Evolutionary conservation across 345 rosid genomes (phyloP).

Genomic region (Euclidium syriacum): DNA sequence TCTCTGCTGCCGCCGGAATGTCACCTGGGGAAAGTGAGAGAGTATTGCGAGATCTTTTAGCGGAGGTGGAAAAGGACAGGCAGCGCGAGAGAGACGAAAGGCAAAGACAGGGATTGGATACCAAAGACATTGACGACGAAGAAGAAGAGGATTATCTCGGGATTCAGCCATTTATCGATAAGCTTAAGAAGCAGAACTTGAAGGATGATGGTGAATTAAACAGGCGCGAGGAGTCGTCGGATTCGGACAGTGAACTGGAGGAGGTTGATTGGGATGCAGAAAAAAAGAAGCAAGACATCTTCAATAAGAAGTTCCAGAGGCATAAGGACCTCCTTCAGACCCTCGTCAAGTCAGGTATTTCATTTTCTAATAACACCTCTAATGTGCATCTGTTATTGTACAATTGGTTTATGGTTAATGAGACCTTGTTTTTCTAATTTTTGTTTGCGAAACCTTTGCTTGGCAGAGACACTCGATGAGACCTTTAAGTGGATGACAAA

Average conservation of each 20-base stretch:
- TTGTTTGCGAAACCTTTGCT: not conserved
- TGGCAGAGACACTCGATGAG: slow-evolving; percentile 71
- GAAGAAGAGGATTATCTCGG: slow-evolving; percentile 85
- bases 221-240: slow-evolving; percentile 54
- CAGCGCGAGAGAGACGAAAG: slow-evolving; percentile 69
- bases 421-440: not conserved
- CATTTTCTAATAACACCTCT: not conserved
- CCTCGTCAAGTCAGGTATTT: slow-evolving; percentile 48
- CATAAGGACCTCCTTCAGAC: slow-evolving; percentile 61
- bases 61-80: slow-evolving; percentile 64
- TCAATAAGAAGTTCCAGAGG: slow-evolving; percentile 54
- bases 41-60: slow-evolving; percentile 43
- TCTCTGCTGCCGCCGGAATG: slow-evolving; percentile 28
- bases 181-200: slow-evolving; percentile 56
- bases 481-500: slow-evolving; percentile 69
- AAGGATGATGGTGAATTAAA: slow-evolving; percentile 38
- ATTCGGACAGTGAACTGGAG: slow-evolving; percentile 68
- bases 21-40: slow-evolving; percentile 18
- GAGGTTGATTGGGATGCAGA: slow-evolving; percentile 47
- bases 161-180: slow-evolving; percentile 66
- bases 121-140: slow-evolving; percentile 72
- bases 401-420: too few species aligned
- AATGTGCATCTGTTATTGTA: too few species aligned
- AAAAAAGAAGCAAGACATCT: slow-evolving; percentile 29
- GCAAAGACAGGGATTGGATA: slow-evolving; percentile 59